Percentiles rank a stretch among this genome's conserved stretches.
phyloP scores from a whole-genome alignment of 2,329 filamentous ascomycete species.

The Aspergillus viridinutans region DNA sequence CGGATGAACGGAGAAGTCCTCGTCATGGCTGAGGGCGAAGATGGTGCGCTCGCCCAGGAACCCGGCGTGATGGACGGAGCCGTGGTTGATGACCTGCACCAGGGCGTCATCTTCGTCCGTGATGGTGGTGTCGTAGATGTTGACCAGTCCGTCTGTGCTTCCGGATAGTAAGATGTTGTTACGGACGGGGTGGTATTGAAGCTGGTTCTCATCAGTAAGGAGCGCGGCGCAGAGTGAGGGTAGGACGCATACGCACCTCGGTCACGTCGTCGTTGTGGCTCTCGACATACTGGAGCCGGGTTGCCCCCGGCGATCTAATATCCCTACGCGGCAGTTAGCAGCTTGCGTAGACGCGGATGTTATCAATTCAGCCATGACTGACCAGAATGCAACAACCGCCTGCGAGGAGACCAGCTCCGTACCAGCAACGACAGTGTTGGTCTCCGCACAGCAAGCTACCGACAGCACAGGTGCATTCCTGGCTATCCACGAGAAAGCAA shows the following conservation, averaged over 20 bases:
- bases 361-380: conserved; percentile 19
- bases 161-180: conserved; percentile 54
- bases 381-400: conserved; percentile 43
- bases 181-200: conserved; percentile 51
- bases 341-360: conserved; percentile 4
- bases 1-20: conserved; percentile 57
- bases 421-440: conserved; percentile 51
- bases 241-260: conserved; percentile 39
- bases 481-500: conserved; percentile 28
- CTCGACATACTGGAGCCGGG: conserved; percentile 41
- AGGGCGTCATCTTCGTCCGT: conserved; percentile 59
- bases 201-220: conserved; percentile 21
- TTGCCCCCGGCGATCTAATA: conserved; percentile 35
- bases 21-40: conserved; percentile 60
- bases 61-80: conserved; percentile 59
- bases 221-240: not conserved
- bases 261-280: conserved; percentile 58
- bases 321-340: conserved; percentile 38
- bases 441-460: conserved; percentile 44
- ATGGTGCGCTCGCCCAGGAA: conserved; percentile 52
- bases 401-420: conserved; percentile 49
- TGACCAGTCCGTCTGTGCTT: conserved; percentile 60
- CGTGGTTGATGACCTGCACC: conserved; percentile 59
- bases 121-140: conserved; percentile 57
- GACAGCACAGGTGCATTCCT: conserved; percentile 51